A percentile compares a stretch with the other conserved stretches of the same genome.
phyloP scores from a whole-genome alignment of 352 stramenopile genomes.

The Pythium vanterpoolii region DNA sequence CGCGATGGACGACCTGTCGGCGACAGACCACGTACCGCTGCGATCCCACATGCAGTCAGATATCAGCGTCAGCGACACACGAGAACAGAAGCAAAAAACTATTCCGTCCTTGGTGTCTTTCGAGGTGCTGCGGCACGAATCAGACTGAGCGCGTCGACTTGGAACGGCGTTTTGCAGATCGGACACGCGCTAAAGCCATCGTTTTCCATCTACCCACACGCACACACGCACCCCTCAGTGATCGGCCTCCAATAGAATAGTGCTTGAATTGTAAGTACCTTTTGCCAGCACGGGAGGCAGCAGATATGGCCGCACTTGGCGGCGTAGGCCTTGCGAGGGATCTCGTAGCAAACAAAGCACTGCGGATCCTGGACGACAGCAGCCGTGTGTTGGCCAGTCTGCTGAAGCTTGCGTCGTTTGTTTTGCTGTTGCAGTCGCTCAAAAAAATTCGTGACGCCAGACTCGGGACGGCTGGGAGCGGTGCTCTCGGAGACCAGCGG shows the following conservation, averaged over 20 bases:
- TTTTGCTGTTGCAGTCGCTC: slow-evolving; percentile 65
- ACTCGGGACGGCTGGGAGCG: not conserved
- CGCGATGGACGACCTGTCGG: too few relatives aligned
- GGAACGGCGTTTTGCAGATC: slow-evolving; percentile 72
- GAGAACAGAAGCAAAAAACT: too few relatives aligned
- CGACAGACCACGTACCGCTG: too few relatives aligned
- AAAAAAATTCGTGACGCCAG: slow-evolving; percentile 44
- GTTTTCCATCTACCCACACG: slow-evolving; percentile 33
- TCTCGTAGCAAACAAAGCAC: slow-evolving; percentile 84
- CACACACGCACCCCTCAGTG: too few relatives aligned
- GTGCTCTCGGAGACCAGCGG: too few relatives aligned
- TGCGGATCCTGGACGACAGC: slow-evolving; percentile 73
- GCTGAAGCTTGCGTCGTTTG: slow-evolving; percentile 38
- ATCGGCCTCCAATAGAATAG: not conserved
- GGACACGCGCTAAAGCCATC: slow-evolving; percentile 72
- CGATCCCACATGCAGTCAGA: too few relatives aligned
- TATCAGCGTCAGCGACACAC: too few relatives aligned
- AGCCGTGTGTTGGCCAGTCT: slow-evolving; percentile 17
- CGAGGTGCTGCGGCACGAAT: slow-evolving; percentile 44
- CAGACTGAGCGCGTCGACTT: slow-evolving; percentile 63
- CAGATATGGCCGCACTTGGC: slow-evolving; percentile 83
- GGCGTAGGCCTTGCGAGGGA: slow-evolving; percentile 70
- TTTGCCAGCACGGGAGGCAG: slow-evolving; percentile 81
- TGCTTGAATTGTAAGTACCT: slow-evolving; percentile 32
- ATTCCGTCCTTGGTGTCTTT: slow-evolving; percentile 1